Evolutionary conservation across 257 asterid genomes (phyloP), one percentile per base, ranked within the genome.

Genomic region (Ligustrum vulgare): DNA sequence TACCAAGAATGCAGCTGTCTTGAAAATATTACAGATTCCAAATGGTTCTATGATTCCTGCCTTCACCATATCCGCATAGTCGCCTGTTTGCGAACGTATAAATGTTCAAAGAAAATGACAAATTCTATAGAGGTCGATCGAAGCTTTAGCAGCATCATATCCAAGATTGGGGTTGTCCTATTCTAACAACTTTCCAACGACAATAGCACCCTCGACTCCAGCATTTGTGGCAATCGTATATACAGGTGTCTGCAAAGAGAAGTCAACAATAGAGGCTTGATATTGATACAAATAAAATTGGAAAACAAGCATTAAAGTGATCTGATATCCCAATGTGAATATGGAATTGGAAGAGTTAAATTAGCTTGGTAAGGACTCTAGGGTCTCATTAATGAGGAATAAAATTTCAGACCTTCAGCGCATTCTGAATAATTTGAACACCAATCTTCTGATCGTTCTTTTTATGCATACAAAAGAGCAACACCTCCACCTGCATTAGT

Each of bases 201-300:
- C 91, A 9, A 94, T 97, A 37, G 98, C 99, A 49, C 98, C 99
- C 83, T 94, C 99, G 3, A 92, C 97, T 75, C 99, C 98, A 0
- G 99, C 98, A 12, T 94, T 94, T 6, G 90, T 54, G 56, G 97
- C 99, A 70, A 94, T 94, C 4, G 91, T 94, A 73, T 86, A 76
- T 32, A 89, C 96, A 1, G 98, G 97, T 4, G 88, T 88, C 99
- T 93, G 87, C 74, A 76, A 68, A 22, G 9, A 47, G 15, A 8
- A 68, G 47, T 68, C 43, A 10, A 68, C 51, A 34, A n/a, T 3
- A 36, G 22, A 36, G 72, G 28, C 23, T 18, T 41, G n/a, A n/a
- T n/a, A n/a, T n/a, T n/a, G 47, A 39, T 39, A 11, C 10, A 39
- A 39, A 10, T 39, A 10, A 10, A 39, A 0, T 36, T 36, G 47